Base-by-base conservation (phyloP, 345 rosid species). In the Populus simonii region DNA sequence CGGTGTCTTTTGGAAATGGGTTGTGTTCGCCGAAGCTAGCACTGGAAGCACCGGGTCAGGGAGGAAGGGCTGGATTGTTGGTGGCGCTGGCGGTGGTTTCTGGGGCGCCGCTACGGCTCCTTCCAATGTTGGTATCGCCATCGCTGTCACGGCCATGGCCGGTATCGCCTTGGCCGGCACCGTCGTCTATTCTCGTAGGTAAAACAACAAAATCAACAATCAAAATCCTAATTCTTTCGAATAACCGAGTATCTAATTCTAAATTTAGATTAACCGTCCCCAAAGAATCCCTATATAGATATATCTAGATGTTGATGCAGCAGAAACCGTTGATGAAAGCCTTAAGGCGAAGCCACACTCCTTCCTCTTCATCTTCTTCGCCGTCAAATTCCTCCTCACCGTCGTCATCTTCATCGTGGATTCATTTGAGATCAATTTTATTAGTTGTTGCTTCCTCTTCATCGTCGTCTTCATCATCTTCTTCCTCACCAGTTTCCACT, bases 101-200 rank as follows among this genome's bases (percentile, higher is more conserved):
- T 88, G 95, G 89, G 83, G 27, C 43, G 36, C 80, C 27, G 71
- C 85, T 69, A 81, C 75, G 3, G 15, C 43, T 72, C 79, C 74
- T 68, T 85, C 90, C 79, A 83, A 84, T 89, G 93, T 85, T 80
- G 86, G 87, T 35, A 65, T 90, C 85, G 90, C 90, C 73, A 82
- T 90, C 55, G 90, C 86, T 70, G 89, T 90, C 80, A 87, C 91
- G 87, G 90, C 88, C 90, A 85, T 90, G 92, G 93, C 91, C 71
- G 93, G 93, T 68, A 80, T 92, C 77, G 92, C 94, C 85, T 86
- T 90, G 80, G 85, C 89, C 79, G 85, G 87, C 82, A 88, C 93
- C 81, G 73, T 88, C 85, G 80, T 85, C 82, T 90, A 85, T 84
- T 88, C 90, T 62, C 88, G 87, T 83, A 88, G 94, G 92, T 90